Conservation (phyloP, 1,284 basidiomycete genomes). For the Vanrija sp. region DNA sequence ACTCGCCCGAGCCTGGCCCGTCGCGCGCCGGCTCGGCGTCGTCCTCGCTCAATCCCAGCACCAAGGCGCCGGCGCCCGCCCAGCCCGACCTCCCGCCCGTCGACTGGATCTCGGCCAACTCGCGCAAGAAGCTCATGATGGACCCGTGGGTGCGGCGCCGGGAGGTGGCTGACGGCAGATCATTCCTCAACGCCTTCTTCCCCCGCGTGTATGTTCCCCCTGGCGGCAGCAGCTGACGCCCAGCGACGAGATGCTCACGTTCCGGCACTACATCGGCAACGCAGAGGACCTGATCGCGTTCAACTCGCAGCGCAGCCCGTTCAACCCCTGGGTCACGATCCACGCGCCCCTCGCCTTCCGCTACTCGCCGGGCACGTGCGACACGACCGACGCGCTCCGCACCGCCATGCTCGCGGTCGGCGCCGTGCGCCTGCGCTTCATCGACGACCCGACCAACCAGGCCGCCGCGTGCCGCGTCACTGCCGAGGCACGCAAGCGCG, state of each 20-base stretch:
- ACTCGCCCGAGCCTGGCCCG: background rate
- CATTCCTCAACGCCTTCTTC: constrained; percentile 4
- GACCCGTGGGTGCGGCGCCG: constrained; percentile 23
- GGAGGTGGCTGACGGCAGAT: background rate
- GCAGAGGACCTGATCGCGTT: constrained; percentile 43
- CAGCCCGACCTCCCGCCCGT: constrained; percentile 2
- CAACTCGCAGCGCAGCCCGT: constrained; percentile 27
- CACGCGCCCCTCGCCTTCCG: constrained; percentile 40
- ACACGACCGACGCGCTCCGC: constrained; percentile 37
- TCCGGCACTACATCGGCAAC: constrained; percentile 38
- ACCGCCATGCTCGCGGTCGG: constrained; percentile 39
- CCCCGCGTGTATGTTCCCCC: background rate
- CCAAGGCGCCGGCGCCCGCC: background rate
- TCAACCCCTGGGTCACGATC: constrained; percentile 42
- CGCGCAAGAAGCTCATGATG: constrained; percentile 24
- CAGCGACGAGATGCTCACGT: constrained; percentile 40
- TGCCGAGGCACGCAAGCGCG: constrained; percentile 22
- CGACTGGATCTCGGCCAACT: constrained; percentile 16
- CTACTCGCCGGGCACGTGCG: constrained; percentile 25
- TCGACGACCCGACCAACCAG: constrained; percentile 27
- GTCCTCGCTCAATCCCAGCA: background rate
- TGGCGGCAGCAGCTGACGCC: background rate
- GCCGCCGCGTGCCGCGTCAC: constrained; percentile 26
- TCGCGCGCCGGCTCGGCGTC: background rate
- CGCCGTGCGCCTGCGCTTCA: constrained; percentile 37